phyloP scores from a whole-genome alignment of 805 yeast species.

The Candida stauntonica region DNA sequence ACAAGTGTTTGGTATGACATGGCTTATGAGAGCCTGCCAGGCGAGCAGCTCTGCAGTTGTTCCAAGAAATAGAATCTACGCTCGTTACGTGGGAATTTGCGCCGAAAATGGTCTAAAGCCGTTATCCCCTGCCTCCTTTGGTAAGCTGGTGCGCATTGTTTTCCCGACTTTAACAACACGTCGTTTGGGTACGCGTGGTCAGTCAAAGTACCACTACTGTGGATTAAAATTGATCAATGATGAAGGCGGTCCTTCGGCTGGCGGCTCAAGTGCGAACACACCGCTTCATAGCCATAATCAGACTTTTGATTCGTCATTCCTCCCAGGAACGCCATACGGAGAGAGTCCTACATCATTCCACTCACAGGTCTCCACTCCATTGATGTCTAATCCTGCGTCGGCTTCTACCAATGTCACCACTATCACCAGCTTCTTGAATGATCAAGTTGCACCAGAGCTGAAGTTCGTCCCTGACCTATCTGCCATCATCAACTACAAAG shows the following conservation, averaged over 20 bases:
- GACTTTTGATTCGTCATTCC: slow-evolving; percentile 22
- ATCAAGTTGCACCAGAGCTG: slow-evolving; percentile 14
- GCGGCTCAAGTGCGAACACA: slow-evolving; percentile 22
- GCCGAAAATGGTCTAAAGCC: slow-evolving; percentile 51
- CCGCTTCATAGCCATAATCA: slow-evolving; percentile 24
- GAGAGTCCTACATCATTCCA: slow-evolving; percentile 25
- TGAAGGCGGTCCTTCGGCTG: slow-evolving; percentile 22
- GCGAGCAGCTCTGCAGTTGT: slow-evolving; percentile 46
- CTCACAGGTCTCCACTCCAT: slow-evolving; percentile 26
- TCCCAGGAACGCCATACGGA: slow-evolving; percentile 29
- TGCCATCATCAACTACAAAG: slow-evolving; percentile 14
- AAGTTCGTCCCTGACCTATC: slow-evolving; percentile 23
- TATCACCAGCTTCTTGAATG: slow-evolving; percentile 17
- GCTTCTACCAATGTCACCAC: slow-evolving; percentile 8
- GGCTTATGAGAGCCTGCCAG: slow-evolving; percentile 67
- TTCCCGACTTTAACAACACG: slow-evolving; percentile 67
- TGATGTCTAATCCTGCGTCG: slow-evolving; percentile 10
- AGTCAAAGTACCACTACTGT: slow-evolving; percentile 76
- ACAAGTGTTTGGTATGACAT: slow-evolving; percentile 78
- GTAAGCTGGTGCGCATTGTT: slow-evolving; percentile 59
- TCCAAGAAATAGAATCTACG: slow-evolving; percentile 65
- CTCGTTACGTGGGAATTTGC: slow-evolving; percentile 57
- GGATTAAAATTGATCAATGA: slow-evolving; percentile 53
- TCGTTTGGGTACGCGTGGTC: slow-evolving; percentile 74
- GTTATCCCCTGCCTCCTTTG: slow-evolving; percentile 72